Conservation (phyloP, 345 rosid genomes). For the rapeseed (Brassica napus) region DNA sequence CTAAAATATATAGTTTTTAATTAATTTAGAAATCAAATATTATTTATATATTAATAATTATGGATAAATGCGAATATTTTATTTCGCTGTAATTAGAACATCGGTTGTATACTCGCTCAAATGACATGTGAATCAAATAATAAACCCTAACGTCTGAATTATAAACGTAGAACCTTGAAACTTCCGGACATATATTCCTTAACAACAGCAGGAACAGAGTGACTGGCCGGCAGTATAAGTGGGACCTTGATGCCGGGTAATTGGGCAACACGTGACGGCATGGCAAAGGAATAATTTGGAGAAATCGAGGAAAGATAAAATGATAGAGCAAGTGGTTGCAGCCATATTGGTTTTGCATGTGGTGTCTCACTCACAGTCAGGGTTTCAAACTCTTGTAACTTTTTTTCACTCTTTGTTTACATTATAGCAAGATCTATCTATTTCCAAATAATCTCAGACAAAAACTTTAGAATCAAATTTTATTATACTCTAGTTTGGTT, state of each 20-base stretch:
- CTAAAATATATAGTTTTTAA: too few species aligned
- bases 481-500: constrained; percentile 7
- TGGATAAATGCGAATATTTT: too few species aligned
- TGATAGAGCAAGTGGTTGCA: constrained; percentile 36
- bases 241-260: constrained; percentile 23
- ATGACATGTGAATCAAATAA: neutral
- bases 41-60: too few species aligned
- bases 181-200: constrained; percentile 12
- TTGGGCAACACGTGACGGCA: constrained; percentile 35
- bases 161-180: neutral
- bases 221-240: constrained; percentile 28
- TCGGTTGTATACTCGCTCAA: neutral
- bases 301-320: constrained; percentile 34
- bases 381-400: constrained; percentile 8
- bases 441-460: neutral
- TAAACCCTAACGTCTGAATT: constrained; percentile 11
- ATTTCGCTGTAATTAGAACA: neutral
- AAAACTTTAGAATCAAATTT: neutral
- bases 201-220: constrained; percentile 10
- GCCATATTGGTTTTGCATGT: constrained; percentile 35
- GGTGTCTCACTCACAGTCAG: constrained; percentile 36
- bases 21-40: neutral
- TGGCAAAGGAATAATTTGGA: constrained; percentile 26
- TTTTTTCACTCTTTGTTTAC: neutral
- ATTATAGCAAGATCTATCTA: constrained; percentile 1